Base-by-base conservation (phyloP, 2,329 filamentous ascomycete genomes). In the Didymosphaeria variabile region DNA sequence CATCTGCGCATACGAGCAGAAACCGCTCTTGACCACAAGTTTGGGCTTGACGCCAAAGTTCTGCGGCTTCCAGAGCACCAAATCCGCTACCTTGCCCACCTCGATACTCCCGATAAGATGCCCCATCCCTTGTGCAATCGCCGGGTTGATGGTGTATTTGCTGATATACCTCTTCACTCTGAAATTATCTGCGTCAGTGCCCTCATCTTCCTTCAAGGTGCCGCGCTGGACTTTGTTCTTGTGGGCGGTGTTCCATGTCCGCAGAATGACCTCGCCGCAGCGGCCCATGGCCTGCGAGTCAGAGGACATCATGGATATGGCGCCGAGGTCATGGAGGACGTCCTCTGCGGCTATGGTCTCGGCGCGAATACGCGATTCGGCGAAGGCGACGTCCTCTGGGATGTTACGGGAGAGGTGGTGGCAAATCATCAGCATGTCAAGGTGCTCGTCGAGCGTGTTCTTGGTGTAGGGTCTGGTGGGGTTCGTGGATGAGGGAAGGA, bases 361-460 rank as follows among this genome's bases (percentile, higher is more conserved):
- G 66, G 93, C 92, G 60, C 94, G 91, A 79, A 98, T 98, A 42
- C 94, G 92, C 38, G 89, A 93, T 81, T 98, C 94, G 51, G 94
- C 94, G 73, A 98, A 98, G 1, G 94, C 93, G 15, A 98, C 91
- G 76, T 98, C 94, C 81, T 98, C 94, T 60, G 94, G 92, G 61
- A 97, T 97, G 79, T 97, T 90, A 79, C 92, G 92, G 55, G 90
- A 93, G 10, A 98, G 83, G 74, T 98, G 94, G 79, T 98, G 94
- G 83, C 94, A 98, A 40, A 97, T 93, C 94, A 97, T 97, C 50
- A 97, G 83, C 94, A 98, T 98, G 81, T 98, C 94, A 15, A 97
- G 87, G 80, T 98, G 94, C 79, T 98, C 94, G 74, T 97, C 94
- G 0, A 98, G 86, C 0, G 94, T 98, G 82, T 98, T 97, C 67